These are phyloP conservation scores for Geoglossum cookeanum DNA, from an alignment of 2,329 filamentous ascomycete species.

Conservation along the genomic window DNA sequence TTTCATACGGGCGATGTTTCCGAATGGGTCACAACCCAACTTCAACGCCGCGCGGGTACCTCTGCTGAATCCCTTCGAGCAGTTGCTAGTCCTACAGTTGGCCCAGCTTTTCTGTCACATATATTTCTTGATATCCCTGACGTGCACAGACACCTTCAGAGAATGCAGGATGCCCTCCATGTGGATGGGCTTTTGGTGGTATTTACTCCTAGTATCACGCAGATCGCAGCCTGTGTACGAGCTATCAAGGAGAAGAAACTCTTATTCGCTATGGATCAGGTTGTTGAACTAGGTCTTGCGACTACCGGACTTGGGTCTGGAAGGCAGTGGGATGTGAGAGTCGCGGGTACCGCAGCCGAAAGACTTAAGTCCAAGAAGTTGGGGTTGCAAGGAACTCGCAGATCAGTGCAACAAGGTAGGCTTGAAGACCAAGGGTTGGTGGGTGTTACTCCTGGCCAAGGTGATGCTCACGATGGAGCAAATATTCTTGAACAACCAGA, in stretches of 20 bases:
- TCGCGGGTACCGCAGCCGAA: slow-evolving; percentile 7
- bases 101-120: slow-evolving; percentile 46
- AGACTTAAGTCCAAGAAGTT: background rate
- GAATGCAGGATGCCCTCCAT: slow-evolving; percentile 37
- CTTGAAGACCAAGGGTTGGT: background rate
- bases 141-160: slow-evolving; percentile 31
- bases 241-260: slow-evolving; percentile 33
- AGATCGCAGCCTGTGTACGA: slow-evolving; percentile 47
- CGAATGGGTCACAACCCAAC: slow-evolving; percentile 39
- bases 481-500: no score
- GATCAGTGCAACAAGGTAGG: background rate
- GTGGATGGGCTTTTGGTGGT: slow-evolving; percentile 46
- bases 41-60: slow-evolving; percentile 18
- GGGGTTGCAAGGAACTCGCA: background rate
- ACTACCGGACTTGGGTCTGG: slow-evolving; percentile 22
- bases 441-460: background rate
- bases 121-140: slow-evolving; percentile 56
- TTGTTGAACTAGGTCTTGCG: slow-evolving; percentile 22
- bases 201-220: slow-evolving; percentile 62
- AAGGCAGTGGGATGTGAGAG: slow-evolving; percentile 28
- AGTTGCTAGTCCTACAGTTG: slow-evolving; percentile 8
- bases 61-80: no score
- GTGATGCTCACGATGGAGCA: background rate
- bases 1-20: slow-evolving; percentile 52
- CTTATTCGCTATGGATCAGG: slow-evolving; percentile 29